phyloP scores from a whole-genome alignment of 352 stramenopile genomes.

The Blastocystis sp. region DNA sequence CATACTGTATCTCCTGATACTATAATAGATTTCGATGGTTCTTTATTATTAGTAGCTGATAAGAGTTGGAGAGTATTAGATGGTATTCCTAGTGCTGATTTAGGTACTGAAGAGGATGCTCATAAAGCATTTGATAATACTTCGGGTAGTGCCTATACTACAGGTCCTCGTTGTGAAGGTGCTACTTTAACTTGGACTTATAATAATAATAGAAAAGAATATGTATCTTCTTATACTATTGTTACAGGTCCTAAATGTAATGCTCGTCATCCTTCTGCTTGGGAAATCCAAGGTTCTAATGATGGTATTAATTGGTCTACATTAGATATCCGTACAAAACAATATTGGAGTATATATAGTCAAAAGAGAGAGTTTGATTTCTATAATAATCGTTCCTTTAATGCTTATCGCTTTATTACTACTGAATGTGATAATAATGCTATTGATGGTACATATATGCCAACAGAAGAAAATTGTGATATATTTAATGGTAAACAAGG shows the following conservation, averaged over 20 bases:
- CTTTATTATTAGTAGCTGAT: background rate
- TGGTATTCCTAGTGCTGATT: background rate
- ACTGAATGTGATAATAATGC: background rate
- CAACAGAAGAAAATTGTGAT: too few species aligned
- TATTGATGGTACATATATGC: too few species aligned
- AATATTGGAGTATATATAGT: background rate
- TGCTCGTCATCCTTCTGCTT: background rate
- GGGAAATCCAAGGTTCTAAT: conserved; percentile 10
- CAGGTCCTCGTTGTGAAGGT: conserved; percentile 4
- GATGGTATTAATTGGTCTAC: background rate
- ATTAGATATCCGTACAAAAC: conserved; percentile 11
- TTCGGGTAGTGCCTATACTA: background rate
- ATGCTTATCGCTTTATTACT: conserved; percentile 7
- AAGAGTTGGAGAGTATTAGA: background rate
- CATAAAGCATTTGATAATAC: too few species aligned
- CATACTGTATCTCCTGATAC: background rate
- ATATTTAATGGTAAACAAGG: too few species aligned
- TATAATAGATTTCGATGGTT: conserved; percentile 12
- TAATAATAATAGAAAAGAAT: background rate
- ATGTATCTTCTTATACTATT: background rate
- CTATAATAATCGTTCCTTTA: conserved; percentile 15
- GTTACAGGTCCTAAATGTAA: background rate
- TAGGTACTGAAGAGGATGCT: background rate
- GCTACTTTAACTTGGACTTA: background rate
- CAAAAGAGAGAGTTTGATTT: conserved; percentile 10